phyloP scores from a whole-genome alignment of 2,329 filamentous ascomycete species.

The Fusarium brachygibbosum region DNA sequence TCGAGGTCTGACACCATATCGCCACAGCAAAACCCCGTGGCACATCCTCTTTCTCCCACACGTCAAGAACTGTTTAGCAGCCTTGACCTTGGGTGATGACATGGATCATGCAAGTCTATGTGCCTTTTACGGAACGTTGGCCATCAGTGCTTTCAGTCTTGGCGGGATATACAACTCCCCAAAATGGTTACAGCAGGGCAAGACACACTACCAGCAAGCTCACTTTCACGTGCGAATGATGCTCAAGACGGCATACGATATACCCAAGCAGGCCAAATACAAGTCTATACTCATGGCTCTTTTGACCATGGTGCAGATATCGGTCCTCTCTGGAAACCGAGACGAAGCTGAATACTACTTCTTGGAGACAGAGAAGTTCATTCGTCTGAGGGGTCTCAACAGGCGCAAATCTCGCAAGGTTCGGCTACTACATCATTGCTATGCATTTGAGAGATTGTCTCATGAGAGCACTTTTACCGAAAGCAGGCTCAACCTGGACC shows the following conservation, averaged over 20 bases:
- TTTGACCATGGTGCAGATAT: constrained; percentile 36
- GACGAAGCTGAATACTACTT: constrained; percentile 37
- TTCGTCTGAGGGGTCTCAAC: constrained; percentile 31
- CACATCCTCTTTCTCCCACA: constrained; percentile 30
- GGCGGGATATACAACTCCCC: constrained; percentile 18
- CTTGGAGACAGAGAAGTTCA: constrained; percentile 38
- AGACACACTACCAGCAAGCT: constrained; percentile 21
- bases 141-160: constrained; percentile 35
- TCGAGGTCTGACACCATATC: constrained; percentile 31
- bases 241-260: constrained; percentile 28
- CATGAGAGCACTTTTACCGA: constrained; percentile 34
- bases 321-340: constrained; percentile 18
- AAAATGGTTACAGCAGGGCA: constrained; percentile 29
- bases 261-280: constrained; percentile 37
- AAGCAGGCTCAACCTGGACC: constrained; percentile 10
- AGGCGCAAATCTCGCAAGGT: constrained; percentile 36
- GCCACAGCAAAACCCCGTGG: constrained; percentile 40
- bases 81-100: constrained; percentile 23
- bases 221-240: constrained; percentile 9
- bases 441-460: constrained; percentile 23
- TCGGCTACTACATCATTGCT: constrained; percentile 31
- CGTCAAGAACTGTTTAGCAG: constrained; percentile 31
- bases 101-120: constrained; percentile 37
- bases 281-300: constrained; percentile 40
- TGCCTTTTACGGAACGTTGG: constrained; percentile 32